A percentile compares a stretch with the other conserved stretches of the same genome.
Conservation (phyloP, 257 asterid genomes). For the Craterostigma plantagineum region DNA sequence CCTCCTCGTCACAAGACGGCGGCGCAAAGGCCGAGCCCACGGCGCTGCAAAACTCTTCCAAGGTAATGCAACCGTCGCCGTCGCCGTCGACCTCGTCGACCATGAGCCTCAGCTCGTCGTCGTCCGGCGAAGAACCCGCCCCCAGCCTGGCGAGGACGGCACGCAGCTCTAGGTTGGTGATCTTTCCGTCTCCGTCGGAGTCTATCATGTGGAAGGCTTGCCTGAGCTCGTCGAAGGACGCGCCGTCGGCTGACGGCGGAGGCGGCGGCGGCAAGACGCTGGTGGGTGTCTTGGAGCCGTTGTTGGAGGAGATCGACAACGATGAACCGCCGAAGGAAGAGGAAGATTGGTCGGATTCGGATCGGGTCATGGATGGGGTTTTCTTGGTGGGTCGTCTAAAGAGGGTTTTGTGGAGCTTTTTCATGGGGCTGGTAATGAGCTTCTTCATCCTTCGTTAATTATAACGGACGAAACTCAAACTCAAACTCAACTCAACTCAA, state of each 20-base stretch:
- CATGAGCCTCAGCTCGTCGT: conserved; percentile 15
- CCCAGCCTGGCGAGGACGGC: conserved; percentile 34
- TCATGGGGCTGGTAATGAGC: conserved; percentile 8
- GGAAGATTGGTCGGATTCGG: conserved; percentile 26
- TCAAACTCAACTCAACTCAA: too few relatives aligned
- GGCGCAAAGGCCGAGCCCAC: conserved; percentile 48
- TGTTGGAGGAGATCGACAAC: conserved; percentile 77
- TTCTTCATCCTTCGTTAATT: not conserved
- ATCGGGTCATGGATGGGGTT: conserved; percentile 19
- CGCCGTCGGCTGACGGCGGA: conserved; percentile 8
- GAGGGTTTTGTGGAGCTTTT: conserved; percentile 28
- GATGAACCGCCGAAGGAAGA: conserved; percentile 24
- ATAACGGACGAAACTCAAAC: not conserved
- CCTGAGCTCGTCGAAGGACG: conserved; percentile 14
- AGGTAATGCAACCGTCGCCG: conserved; percentile 57
- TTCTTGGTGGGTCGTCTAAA: conserved; percentile 22
- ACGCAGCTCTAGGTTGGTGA: conserved; percentile 34
- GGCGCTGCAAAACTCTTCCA: conserved; percentile 31
- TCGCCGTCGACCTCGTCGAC: conserved; percentile 44
- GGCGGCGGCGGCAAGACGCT: conserved; percentile 12
- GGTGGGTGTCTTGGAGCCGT: conserved; percentile 1
- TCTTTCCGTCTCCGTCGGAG: conserved; percentile 51
- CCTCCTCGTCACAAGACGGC: conserved; percentile 32
- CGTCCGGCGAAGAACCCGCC: conserved; percentile 35
- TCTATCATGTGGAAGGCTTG: conserved; percentile 66